Base-by-base conservation (phyloP, 257 asterid species). In the Nicotiana attenuata region DNA sequence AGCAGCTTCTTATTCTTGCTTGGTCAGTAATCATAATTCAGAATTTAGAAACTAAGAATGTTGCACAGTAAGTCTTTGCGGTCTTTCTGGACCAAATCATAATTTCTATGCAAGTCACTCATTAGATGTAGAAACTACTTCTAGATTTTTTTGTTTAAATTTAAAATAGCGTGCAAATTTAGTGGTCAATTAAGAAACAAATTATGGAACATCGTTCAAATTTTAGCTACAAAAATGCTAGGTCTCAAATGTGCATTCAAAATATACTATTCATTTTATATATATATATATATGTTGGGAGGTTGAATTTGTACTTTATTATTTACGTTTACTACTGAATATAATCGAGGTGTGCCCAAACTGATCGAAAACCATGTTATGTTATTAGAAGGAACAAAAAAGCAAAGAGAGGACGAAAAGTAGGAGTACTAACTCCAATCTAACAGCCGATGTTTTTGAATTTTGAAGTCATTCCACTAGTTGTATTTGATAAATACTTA, bases 381-480 rank as follows among this genome's bases (percentile, higher is more conserved):
- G 5, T 22, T 45, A 7, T 45, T 22, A 6, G 4, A n/a, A 45
- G 17, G 7, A 35, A 3, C 0, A 11, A 50, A 3, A 24, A 15
- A 24, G 47, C 7, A 4, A 16, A 19, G 33, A 28, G 59, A 3
- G 56, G 45, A 75, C 10, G 78, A 35, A 17, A 59, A 16, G 3
- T 9, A 22, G 45, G 35, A 19, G 53, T 50, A n/a, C 64, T 59
- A n/a, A 10, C 53, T 31, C 59, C 80, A 61, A 80, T 76, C 63
- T 76, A 64, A 57, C 65, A 28, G 88, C 86, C 78, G 88, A 38
- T 10, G 60, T 80, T 66, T 80, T 86, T 86, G 86, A 86, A 85
- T 5, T 29, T 81, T 38, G 17, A 19, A 41, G 80, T 22, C 77
- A 55, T 14, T 24, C 50, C 3, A 45, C 5, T 11, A 16, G 14